phyloP scores from a whole-genome alignment of 306 rosid genomes.

The Vachellia pachyceras region DNA sequence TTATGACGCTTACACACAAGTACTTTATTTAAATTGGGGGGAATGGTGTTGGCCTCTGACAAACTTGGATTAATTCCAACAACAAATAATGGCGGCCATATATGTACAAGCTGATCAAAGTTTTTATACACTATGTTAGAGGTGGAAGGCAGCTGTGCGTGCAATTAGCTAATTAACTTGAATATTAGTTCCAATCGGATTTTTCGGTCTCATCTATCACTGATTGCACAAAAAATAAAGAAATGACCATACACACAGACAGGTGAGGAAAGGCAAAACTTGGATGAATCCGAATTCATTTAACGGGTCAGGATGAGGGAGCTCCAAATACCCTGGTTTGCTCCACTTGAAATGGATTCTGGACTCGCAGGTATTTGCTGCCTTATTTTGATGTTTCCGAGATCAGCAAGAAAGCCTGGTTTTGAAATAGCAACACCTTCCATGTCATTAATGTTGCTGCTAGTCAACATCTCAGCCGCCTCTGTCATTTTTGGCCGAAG shows the following conservation, averaged over 20 bases:
- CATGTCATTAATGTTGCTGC: constrained; percentile 35
- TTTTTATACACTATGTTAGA: not conserved
- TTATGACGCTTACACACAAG: not conserved
- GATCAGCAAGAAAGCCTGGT: constrained; percentile 71
- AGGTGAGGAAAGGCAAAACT: not conserved
- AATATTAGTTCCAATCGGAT: not conserved
- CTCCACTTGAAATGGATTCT: constrained; percentile 35
- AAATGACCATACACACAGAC: not conserved
- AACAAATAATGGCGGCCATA: not conserved
- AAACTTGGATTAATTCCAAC: not conserved
- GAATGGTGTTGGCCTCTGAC: not conserved
- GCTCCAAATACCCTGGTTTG: constrained; percentile 27
- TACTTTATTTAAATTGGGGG: not conserved
- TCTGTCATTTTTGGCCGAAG: constrained; percentile 66
- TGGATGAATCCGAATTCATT: not conserved
- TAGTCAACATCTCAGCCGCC: constrained; percentile 57
- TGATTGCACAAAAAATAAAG: not conserved
- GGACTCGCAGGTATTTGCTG: constrained; percentile 6
- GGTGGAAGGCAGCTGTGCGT: not conserved
- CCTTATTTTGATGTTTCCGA: constrained; percentile 53
- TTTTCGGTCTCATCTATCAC: not conserved
- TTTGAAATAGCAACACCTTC: constrained; percentile 45
- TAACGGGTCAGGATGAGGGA: constrained; percentile 38
- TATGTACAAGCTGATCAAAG: not conserved
- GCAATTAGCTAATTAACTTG: not conserved